Percentiles rank a stretch among this genome's conserved stretches.
These are phyloP conservation scores for Byssochlamys sp. DNA, from an alignment of 2,329 filamentous ascomycete species.

Conservation along the genomic window DNA sequence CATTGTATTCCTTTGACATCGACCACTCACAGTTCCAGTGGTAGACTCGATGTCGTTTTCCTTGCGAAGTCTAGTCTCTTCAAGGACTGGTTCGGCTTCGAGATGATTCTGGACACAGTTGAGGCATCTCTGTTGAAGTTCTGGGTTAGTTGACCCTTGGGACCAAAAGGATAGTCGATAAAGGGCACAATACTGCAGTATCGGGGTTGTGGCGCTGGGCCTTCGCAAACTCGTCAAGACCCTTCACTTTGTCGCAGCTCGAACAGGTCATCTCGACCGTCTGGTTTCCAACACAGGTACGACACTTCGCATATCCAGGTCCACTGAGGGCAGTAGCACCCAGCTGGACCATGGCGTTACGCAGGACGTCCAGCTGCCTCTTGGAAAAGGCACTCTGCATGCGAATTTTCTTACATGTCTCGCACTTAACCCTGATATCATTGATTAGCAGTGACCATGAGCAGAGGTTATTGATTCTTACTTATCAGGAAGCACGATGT, in stretches of 20 bases:
- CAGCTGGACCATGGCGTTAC: constrained; percentile 14
- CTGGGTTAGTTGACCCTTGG: constrained; percentile 1
- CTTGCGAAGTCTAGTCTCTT: constrained; percentile 18
- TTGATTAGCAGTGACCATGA: constrained; percentile 1
- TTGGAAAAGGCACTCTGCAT: constrained; percentile 35
- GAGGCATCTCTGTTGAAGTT: constrained; percentile 31
- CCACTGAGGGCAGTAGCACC: constrained; percentile 9
- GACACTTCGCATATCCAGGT: constrained; percentile 30
- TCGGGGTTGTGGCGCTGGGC: constrained; percentile 38
- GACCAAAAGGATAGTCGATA: neutral
- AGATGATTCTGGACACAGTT: constrained; percentile 26
- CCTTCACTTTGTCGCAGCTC: constrained; percentile 39
- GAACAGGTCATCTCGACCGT: constrained; percentile 40
- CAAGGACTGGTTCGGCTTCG: constrained; percentile 24
- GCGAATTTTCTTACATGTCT: constrained; percentile 36
- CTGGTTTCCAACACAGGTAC: constrained; percentile 34
- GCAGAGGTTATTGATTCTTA: constrained; percentile 8
- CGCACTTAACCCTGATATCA: constrained; percentile 38
- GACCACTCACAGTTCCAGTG: neutral
- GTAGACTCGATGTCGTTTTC: constrained; percentile 8
- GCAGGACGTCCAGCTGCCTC: constrained; percentile 34
- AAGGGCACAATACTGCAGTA: constrained; percentile 31
- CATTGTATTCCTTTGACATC: neutral
- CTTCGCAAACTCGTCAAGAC: constrained; percentile 42
- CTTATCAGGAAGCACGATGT: constrained; percentile 22